Evolutionary conservation across 2,329 filamentous ascomycete species (phyloP).

Genomic region (Paecilomyces formosus): DNA sequence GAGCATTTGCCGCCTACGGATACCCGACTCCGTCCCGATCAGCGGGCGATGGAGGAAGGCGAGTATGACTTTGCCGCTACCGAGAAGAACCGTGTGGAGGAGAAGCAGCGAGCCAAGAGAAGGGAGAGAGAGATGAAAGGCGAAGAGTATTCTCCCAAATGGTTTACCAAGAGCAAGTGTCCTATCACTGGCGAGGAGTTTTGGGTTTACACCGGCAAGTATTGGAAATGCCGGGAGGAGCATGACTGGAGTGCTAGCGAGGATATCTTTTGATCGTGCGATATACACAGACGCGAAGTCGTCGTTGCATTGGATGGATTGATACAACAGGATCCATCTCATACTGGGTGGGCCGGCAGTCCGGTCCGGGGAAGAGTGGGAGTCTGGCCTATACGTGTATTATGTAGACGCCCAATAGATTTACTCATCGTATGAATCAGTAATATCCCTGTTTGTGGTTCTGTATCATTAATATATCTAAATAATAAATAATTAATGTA

Average conservation of each 20-base stretch:
- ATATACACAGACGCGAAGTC: no score
- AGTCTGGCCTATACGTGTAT: not conserved
- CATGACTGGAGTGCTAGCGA: conserved; percentile 64
- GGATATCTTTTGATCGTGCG: conserved; percentile 56
- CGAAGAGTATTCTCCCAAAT: conserved; percentile 74
- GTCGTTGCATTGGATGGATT: not conserved
- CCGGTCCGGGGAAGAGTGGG: not conserved
- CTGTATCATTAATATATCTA: not conserved
- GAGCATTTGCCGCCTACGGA: conserved; percentile 84
- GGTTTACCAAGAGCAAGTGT: conserved; percentile 71
- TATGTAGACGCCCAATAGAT: not conserved
- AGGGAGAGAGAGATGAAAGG: conserved; percentile 66
- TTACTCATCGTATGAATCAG: not conserved
- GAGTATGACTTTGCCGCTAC: conserved; percentile 86
- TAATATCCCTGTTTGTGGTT: not conserved
- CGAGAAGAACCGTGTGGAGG: conserved; percentile 92
- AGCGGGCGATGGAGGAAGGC: conserved; percentile 98
- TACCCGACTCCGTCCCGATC: conserved; percentile 84
- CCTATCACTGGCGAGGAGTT: conserved; percentile 78
- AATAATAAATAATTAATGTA: not conserved
- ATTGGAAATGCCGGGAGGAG: conserved; percentile 66
- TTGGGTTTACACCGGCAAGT: conserved; percentile 83
- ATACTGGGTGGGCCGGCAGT: not conserved
- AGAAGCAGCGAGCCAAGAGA: conserved; percentile 75
- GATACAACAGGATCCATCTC: not conserved